Percentiles rank a stretch among this genome's conserved stretches.
These are phyloP conservation scores for Exserohilum rostratum DNA, from an alignment of 2,329 filamentous ascomycete species.

Conservation along the genomic window DNA sequence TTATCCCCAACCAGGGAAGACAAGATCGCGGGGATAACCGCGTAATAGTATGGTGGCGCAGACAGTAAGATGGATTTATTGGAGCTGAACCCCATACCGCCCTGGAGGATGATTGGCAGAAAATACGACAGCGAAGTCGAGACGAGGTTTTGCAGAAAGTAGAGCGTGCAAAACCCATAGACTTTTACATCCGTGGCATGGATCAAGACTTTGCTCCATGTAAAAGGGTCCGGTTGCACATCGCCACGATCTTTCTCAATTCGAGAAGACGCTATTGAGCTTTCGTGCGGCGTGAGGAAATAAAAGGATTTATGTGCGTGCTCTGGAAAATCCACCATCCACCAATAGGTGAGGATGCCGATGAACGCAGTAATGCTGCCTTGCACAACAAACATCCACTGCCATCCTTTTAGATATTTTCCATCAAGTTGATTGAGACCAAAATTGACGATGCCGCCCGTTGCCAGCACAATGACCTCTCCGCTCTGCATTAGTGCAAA, in stretches of 20 bases:
- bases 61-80: slow-evolving; percentile 63
- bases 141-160: slow-evolving; percentile 71
- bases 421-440: slow-evolving; percentile 70
- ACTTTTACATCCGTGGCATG: slow-evolving; percentile 67
- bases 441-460: slow-evolving; percentile 71
- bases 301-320: slow-evolving; percentile 61
- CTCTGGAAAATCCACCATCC: slow-evolving; percentile 74
- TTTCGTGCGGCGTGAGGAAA: slow-evolving; percentile 64
- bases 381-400: slow-evolving; percentile 73
- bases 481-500: slow-evolving; percentile 70
- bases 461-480: slow-evolving; percentile 69
- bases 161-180: slow-evolving; percentile 68
- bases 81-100: slow-evolving; percentile 54
- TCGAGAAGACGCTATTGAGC: slow-evolving; percentile 60
- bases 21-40: slow-evolving; percentile 66
- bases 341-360: slow-evolving; percentile 68
- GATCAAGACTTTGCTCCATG: slow-evolving; percentile 60
- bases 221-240: slow-evolving; percentile 62
- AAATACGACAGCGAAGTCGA: slow-evolving; percentile 71
- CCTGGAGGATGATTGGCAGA: slow-evolving; percentile 64
- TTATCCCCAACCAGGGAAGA: slow-evolving; percentile 68
- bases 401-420: slow-evolving; percentile 65
- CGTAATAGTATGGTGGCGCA: slow-evolving; percentile 72
- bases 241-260: slow-evolving; percentile 68
- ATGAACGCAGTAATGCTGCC: slow-evolving; percentile 64